Evolutionary conservation across 495 filamentous ascomycete species (phyloP), one percentile per base, ranked within the genome.

Genomic region (Aspergillus bridgeri): DNA sequence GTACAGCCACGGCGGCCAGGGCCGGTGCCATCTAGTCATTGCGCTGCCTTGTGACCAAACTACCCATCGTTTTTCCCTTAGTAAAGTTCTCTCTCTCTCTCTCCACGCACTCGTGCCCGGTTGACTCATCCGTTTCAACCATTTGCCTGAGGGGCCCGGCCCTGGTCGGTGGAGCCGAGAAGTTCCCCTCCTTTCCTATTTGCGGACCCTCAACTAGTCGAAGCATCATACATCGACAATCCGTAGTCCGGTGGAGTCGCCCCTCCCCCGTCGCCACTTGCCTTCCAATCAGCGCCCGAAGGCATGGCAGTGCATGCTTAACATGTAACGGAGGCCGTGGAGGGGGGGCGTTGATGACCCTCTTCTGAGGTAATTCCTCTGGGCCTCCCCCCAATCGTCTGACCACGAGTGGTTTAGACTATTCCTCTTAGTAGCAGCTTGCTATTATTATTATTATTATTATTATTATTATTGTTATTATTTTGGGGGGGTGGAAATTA

Each of bases 181-280:
- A n/a, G 38, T 54, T 54, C 52, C 52, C 52, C 52, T 46, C 52
- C 21, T 46, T 60, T 60, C 58, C 61, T 60, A 63, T 59, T 63
- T 63, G 56, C 56, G 27, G 27, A 48, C 52, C 52, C 57, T 59
- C 33, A 54, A 51, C 61, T 57, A 60, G 59, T 65, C 58, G 59
- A 59, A 58, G 62, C 62, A 65, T 65, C 62, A 65, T 65, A 61
- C 62, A 65, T 65, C 4, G 8, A 51, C 54, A 57, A 51, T 21
- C 44, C 4, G 50, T 57, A 57, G 54, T 21, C 44, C 4, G 42
- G 60, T 59, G 56, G 56, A 19, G 24, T 21, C 43, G 18, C 27
- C 52, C 22, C 27, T 33, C 23, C 22, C 19, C 51, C 49, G 3
- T 24, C 42, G 24, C 38, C 5, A 11, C 22, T 18, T 47, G 47